These are phyloP conservation scores for Capronia coronata DNA, from an alignment of 2,329 filamentous ascomycete species.

Conservation along the genomic window DNA sequence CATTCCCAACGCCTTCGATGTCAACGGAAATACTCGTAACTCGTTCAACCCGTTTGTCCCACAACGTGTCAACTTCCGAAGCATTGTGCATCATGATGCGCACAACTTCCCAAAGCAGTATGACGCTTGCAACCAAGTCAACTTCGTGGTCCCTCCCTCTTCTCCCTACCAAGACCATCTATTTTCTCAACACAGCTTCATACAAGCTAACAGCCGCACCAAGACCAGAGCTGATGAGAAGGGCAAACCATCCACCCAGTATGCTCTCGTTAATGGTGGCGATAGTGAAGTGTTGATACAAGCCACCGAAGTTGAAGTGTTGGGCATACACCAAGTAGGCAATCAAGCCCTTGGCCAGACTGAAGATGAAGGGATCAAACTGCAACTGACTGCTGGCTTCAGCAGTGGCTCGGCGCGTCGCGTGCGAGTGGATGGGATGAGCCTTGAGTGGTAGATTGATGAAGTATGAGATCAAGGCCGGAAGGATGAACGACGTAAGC, in stretches of 20 bases:
- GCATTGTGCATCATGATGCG: conserved; percentile 9
- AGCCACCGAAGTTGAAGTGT: conserved; percentile 35
- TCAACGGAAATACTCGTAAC: conserved; percentile 15
- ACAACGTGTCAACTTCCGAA: not conserved
- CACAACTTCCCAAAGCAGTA: not conserved
- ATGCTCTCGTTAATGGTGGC: conserved; percentile 36
- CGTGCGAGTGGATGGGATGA: conserved; percentile 29
- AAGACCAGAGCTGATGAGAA: conserved; percentile 39
- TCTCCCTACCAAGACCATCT: conserved; percentile 7
- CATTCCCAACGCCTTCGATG: conserved; percentile 7
- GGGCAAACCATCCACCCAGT: conserved; percentile 36
- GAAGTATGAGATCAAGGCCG: conserved; percentile 72
- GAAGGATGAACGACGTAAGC: conserved; percentile 63
- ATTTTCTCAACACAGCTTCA: conserved; percentile 42
- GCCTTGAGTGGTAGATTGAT: conserved; percentile 69
- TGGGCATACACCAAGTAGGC: conserved; percentile 72
- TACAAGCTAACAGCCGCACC: conserved; percentile 41
- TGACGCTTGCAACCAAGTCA: not conserved
- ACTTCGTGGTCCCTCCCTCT: not conserved
- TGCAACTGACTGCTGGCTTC: conserved; percentile 21
- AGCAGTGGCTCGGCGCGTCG: conserved; percentile 35
- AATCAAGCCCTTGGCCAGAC: conserved; percentile 75
- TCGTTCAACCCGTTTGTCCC: conserved; percentile 15
- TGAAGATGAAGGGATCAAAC: conserved; percentile 84
- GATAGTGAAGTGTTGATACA: conserved; percentile 35